Conservation (phyloP, 108 stramenopile genomes). For the Hondaea fermentalgiana region DNA sequence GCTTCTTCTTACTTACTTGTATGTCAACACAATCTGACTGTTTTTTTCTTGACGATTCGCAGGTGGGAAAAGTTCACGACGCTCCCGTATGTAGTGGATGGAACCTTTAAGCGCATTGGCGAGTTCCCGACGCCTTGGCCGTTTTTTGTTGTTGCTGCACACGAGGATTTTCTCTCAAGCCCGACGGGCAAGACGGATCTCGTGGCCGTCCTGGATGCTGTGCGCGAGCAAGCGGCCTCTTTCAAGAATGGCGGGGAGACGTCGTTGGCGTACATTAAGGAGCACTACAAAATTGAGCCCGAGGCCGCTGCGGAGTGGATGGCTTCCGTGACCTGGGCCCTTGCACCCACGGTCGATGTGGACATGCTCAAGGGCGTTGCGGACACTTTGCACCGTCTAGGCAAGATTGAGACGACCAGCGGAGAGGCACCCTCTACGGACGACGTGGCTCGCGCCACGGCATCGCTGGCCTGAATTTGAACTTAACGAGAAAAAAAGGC, state of each 20-base stretch:
- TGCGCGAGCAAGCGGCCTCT: not conserved
- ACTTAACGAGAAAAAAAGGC: too few species aligned
- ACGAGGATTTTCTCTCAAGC: not conserved
- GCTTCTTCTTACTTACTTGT: too few species aligned
- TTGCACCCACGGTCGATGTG: not conserved
- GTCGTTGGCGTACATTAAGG: not conserved
- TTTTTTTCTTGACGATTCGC: not conserved
- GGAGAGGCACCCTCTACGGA: not conserved
- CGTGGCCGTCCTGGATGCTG: not conserved
- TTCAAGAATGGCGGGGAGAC: not conserved
- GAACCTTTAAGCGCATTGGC: slow-evolving; percentile 10
- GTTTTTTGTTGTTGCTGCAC: slow-evolving; percentile 13
- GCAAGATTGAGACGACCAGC: not conserved
- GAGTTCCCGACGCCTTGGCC: slow-evolving; percentile 28
- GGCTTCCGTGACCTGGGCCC: not conserved
- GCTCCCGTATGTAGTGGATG: not conserved
- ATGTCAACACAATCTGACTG: too few species aligned
- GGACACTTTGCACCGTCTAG: not conserved
- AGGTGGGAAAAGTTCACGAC: slow-evolving; percentile 29
- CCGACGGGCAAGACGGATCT: not conserved
- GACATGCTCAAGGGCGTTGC: not conserved
- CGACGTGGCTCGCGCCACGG: not conserved
- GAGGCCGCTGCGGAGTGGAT: slow-evolving; percentile 12
- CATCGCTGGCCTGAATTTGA: not conserved
- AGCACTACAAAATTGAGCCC: not conserved